Conservation (phyloP, 805 yeast genomes). For the Ogataea nakhonphanomensis region DNA sequence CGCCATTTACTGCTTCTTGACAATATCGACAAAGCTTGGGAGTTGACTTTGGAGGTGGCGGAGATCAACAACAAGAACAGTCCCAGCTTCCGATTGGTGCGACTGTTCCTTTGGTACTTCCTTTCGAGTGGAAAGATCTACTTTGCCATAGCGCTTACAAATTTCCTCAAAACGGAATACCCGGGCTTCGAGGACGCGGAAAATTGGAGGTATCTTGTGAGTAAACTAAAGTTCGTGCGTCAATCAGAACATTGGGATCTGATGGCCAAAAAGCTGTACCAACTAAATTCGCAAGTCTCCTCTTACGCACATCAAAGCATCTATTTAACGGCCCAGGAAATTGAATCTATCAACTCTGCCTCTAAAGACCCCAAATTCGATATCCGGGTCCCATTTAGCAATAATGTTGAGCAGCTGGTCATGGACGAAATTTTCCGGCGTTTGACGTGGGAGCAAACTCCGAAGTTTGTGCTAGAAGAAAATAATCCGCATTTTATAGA, state of each 20-base stretch:
- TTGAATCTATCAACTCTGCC: conserved; percentile 6
- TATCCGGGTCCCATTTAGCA: conserved; percentile 13
- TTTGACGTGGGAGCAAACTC: conserved; percentile 12
- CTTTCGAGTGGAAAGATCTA: conserved; percentile 11
- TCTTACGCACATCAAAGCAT: neutral
- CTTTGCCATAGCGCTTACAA: conserved; percentile 16
- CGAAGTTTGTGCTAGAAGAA: conserved; percentile 9
- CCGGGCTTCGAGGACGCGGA: conserved; percentile 11
- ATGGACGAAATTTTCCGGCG: conserved; percentile 13
- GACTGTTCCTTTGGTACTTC: conserved; percentile 13
- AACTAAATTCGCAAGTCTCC: conserved; percentile 4
- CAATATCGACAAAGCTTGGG: conserved; percentile 13
- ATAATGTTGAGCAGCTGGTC: conserved; percentile 10
- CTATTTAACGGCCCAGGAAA: conserved; percentile 3
- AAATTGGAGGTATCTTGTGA: conserved; percentile 8
- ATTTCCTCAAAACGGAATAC: conserved; percentile 5
- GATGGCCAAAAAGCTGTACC: conserved; percentile 15
- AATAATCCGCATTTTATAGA: conserved; percentile 9
- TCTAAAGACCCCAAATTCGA: conserved; percentile 9
- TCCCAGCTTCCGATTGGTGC: conserved; percentile 12
- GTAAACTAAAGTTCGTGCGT: conserved; percentile 1
- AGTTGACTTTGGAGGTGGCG: conserved; percentile 1
- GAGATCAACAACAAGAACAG: conserved; percentile 1
- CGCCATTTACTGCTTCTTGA: conserved; percentile 1
- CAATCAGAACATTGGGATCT: conserved; percentile 13